Evolutionary conservation across 192 early-diverging fungal species (phyloP), one percentile per base, ranked within the genome.

Genomic region (Geranomyces michiganensis): DNA sequence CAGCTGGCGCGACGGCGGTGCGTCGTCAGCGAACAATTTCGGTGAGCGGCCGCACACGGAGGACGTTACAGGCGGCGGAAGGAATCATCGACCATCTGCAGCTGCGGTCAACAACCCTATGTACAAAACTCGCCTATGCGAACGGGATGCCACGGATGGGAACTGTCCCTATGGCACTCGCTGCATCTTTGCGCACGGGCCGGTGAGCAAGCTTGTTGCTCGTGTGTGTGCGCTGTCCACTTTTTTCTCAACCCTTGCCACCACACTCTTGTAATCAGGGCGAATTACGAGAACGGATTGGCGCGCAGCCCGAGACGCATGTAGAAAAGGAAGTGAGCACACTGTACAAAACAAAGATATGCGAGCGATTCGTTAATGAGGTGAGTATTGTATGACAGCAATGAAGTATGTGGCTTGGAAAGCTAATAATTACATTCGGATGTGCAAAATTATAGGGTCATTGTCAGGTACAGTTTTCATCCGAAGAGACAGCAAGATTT

Each of bases 51-150:
- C 36, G 10, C 36, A 41, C 36, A 10, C 36, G 3, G 36, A 3
- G 36, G 36, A 41, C 36, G 36, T 7, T 41, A 10, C 36, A 10
- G 36, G 36, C 10, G 36, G 36, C 36, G 36, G 36, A 41, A 41
- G 36, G 36, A 41, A 41, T 41, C 36, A 41, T 10, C 36, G 36
- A 10, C 36, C 36, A 41, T 41, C 36, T 3, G 36, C 36, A 41
- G 36, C 36, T 3, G 36, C 36, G 36, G 36, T 10, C 10, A 41
- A 10, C 22, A 92, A 89, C 73, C 91, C 91, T 41, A 87, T 92
- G 49, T 95, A 92, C 82, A 95, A 94, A 72, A 95, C 94, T 4
- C 82, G 89, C 64, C 81, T 95, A 1, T 95, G 94, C 77, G 93
- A 94, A 61, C 76, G 92, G 56, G 94, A 89, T 68, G 90, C 92